Evolutionary conservation across 345 rosid genomes (phyloP), one percentile per base, ranked within the genome.

Genomic region (Durio zibethinus): DNA sequence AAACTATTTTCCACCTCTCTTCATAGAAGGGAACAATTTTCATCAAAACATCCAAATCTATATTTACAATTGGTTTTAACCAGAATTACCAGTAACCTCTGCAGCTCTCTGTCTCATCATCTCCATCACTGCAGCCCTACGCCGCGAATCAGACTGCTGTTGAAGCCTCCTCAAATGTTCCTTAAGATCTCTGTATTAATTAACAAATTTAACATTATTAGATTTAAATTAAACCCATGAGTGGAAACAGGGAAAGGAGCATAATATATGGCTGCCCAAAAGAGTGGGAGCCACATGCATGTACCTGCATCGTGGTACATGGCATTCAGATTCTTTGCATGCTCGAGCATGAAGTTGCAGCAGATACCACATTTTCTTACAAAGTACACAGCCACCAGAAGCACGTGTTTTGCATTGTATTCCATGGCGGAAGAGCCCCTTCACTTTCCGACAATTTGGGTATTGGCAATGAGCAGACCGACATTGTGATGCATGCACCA

Each of bases 41-140:
- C 35, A 64, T 81, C 72, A 77, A 74, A 76, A 47, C 72, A 76
- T 72, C 75, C 23, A 7, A 72, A 79, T 77, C 69, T 36, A 78
- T 85, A 89, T 88, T 72, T 84, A 87, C 90, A 84, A 62, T 48
- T 38, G 75, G 33, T 72, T 43, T 89, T 85, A 90, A 54, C 90
- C 90, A 0, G 90, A 89, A 84, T 82, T 89, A 74, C 92, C 97
- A 77, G 97, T 95, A 72, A 97, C 97, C 87, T 97, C 99, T 52
- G 97, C 98, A 78, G 97, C 92, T 88, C 99, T 91, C 85, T 94
- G 98, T 79, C 98, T 90, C 99, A 97, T 94, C 99, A 97, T 97
- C 89, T 97, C 98, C 97, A 90, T 97, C 61, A 97, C 99, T 15
- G 99, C 98, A 54, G 98, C 98, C 88, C 99, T 90, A 23, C 99